Evolutionary conservation across 2,329 filamentous ascomycete species (phyloP).

Genomic region (Alternaria sp.): DNA sequence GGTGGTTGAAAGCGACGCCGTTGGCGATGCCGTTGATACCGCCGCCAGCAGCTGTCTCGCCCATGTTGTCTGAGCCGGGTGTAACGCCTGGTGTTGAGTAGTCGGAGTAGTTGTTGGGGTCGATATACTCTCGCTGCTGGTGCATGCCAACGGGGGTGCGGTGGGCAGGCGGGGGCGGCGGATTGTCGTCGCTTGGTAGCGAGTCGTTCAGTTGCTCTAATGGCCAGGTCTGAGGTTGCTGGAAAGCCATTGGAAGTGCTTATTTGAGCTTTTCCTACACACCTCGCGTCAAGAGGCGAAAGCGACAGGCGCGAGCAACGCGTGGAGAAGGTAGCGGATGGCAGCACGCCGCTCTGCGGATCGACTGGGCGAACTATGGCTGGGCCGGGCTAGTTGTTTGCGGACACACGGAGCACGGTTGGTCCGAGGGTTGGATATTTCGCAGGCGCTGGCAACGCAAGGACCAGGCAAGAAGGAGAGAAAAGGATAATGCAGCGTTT

Average conservation of each 20-base stretch:
- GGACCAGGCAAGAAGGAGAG: neutral
- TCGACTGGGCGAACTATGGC: conserved; percentile 18
- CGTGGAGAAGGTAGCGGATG: conserved; percentile 10
- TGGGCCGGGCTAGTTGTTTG: conserved; percentile 9
- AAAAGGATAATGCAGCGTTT: conserved; percentile 4
- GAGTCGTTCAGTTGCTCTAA: conserved; percentile 37
- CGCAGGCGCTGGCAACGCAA: neutral
- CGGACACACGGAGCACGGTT: conserved; percentile 9
- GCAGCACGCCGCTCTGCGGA: conserved; percentile 28
- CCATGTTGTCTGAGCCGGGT: conserved; percentile 71
- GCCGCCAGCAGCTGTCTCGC: conserved; percentile 66
- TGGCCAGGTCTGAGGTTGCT: conserved; percentile 32
- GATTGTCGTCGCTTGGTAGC: conserved; percentile 33
- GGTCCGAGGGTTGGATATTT: conserved; percentile 11
- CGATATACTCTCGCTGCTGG: conserved; percentile 38
- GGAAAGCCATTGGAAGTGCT: conserved; percentile 32
- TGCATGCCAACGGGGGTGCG: conserved; percentile 42
- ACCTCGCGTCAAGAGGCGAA: conserved; percentile 19
- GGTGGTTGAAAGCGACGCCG: conserved; percentile 66
- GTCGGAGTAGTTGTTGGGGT: conserved; percentile 47
- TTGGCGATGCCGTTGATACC: conserved; percentile 74
- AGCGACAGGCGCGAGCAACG: conserved; percentile 11
- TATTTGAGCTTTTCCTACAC: conserved; percentile 13
- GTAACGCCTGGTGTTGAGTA: conserved; percentile 56
- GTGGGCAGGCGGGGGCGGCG: conserved; percentile 49